A percentile compares a stretch with the other conserved stretches of the same genome.
Evolutionary conservation across 2,329 filamentous ascomycete species (phyloP).

Genomic region (Exophiala spinifera): DNA sequence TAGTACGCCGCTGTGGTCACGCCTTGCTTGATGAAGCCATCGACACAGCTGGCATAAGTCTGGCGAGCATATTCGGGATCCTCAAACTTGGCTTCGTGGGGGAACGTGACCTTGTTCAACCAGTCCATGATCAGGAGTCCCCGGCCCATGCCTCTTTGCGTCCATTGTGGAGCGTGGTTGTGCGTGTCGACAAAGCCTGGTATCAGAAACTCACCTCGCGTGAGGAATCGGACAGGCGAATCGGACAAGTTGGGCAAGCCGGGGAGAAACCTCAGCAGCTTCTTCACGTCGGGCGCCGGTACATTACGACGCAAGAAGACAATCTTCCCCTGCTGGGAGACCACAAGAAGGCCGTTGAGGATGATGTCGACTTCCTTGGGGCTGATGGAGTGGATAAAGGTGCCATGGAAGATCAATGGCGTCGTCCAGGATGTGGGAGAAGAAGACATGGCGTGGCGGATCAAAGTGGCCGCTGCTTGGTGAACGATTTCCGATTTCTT

Average conservation of each 20-base stretch:
- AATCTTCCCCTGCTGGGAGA: constrained; percentile 17
- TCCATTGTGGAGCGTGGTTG: constrained; percentile 62
- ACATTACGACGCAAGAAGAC: constrained; percentile 28
- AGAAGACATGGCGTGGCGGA: neutral
- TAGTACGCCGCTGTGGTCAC: constrained; percentile 63
- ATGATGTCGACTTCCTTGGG: constrained; percentile 39
- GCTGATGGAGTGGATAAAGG: constrained; percentile 42
- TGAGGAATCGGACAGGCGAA: constrained; percentile 3
- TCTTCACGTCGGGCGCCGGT: constrained; percentile 16
- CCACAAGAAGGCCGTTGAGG: constrained; percentile 31
- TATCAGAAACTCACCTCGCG: constrained; percentile 52
- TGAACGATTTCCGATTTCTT: neutral
- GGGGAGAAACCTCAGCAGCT: neutral
- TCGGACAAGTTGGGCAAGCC: constrained; percentile 11
- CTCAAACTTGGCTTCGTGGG: constrained; percentile 59
- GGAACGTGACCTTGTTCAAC: constrained; percentile 63
- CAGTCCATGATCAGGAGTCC: constrained; percentile 53
- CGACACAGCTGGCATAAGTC: constrained; percentile 53
- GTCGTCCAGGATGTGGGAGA: neutral
- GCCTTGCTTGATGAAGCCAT: constrained; percentile 59
- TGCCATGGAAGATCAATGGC: constrained; percentile 39
- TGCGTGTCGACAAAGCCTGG: constrained; percentile 65
- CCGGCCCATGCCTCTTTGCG: constrained; percentile 45
- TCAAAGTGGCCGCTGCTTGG: neutral
- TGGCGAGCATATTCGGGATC: constrained; percentile 53